A percentile compares a stretch with the other conserved stretches of the same genome.
Conservation (phyloP, 768 basidiomycete species). For the Tylopilus balloui region DNA sequence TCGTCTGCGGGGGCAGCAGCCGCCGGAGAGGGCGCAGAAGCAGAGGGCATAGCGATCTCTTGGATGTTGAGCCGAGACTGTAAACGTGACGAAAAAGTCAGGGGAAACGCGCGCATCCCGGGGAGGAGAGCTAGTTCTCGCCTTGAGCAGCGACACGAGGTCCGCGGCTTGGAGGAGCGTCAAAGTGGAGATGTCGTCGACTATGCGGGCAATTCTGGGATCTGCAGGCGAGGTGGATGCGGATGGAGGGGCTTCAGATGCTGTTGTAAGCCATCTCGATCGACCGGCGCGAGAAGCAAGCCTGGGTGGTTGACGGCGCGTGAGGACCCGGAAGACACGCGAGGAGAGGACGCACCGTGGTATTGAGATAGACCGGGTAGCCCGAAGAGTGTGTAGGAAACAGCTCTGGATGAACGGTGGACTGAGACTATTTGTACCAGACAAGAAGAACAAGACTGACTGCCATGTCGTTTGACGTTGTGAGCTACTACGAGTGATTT, state of each 20-base stretch:
- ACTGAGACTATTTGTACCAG: background rate
- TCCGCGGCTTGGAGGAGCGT: conserved; percentile 94
- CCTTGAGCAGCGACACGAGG: conserved; percentile 89
- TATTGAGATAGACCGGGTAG: conserved; percentile 13
- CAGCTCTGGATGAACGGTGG: conserved; percentile 16
- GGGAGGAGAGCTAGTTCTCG: conserved; percentile 27
- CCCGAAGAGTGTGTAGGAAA: conserved; percentile 16
- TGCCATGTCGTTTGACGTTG: conserved; percentile 22
- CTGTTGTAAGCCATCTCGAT: conserved; percentile 55
- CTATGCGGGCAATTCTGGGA: conserved; percentile 73
- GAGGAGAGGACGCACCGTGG: conserved; percentile 9
- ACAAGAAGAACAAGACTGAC: conserved; percentile 17
- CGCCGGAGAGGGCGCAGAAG: conserved; percentile 55
- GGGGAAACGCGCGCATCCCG: background rate
- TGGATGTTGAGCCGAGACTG: conserved; percentile 93
- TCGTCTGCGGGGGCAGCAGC: conserved; percentile 57
- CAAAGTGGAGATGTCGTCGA: conserved; percentile 86
- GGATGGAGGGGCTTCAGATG: conserved; percentile 41
- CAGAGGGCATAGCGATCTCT: conserved; percentile 90
- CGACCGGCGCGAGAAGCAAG: conserved; percentile 29
- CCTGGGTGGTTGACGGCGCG: conserved; percentile 9
- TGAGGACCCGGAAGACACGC: background rate
- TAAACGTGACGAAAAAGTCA: background rate
- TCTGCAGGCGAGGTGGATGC: conserved; percentile 43
- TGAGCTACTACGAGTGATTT: background rate